A percentile compares a stretch with the other conserved stretches of the same genome.
Evolutionary conservation across 176 grass and related monocot genomes (phyloP).

Genomic region (Alloteropsis semialata): DNA sequence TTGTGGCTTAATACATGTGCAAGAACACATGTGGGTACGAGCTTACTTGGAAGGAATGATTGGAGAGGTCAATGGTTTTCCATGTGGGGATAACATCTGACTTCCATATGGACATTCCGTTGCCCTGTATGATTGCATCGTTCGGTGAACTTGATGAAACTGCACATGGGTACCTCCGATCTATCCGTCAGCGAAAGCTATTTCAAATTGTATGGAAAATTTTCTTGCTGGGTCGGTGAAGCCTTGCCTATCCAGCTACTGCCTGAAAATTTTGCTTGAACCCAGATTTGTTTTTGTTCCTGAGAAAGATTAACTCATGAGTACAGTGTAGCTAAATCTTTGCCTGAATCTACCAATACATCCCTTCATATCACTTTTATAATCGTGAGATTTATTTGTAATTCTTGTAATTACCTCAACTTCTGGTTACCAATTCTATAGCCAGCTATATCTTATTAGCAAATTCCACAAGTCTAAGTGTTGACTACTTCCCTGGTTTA

Average conservation of each 20-base stretch:
- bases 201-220: neutral
- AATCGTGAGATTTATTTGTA: neutral
- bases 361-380: neutral
- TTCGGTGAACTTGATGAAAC: neutral
- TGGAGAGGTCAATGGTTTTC: constrained; percentile 9
- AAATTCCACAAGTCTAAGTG: too few species aligned
- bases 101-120: neutral
- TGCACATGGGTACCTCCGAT: neutral
- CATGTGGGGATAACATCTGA: neutral
- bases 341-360: neutral
- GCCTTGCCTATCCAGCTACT: neutral
- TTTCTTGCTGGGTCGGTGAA: too few species aligned
- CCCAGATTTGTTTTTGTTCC: neutral
- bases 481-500: neutral
- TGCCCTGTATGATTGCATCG: neutral
- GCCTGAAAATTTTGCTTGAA: neutral
- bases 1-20: too few species aligned
- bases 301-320: neutral
- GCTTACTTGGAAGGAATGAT: too few species aligned
- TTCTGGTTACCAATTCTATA: neutral
- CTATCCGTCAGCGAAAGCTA: neutral
- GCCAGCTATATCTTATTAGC: neutral
- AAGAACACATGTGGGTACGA: too few species aligned
- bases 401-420: neutral
- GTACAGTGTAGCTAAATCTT: neutral